Conservation (phyloP, 495 filamentous ascomycete species). For the Talaromyces liani region DNA sequence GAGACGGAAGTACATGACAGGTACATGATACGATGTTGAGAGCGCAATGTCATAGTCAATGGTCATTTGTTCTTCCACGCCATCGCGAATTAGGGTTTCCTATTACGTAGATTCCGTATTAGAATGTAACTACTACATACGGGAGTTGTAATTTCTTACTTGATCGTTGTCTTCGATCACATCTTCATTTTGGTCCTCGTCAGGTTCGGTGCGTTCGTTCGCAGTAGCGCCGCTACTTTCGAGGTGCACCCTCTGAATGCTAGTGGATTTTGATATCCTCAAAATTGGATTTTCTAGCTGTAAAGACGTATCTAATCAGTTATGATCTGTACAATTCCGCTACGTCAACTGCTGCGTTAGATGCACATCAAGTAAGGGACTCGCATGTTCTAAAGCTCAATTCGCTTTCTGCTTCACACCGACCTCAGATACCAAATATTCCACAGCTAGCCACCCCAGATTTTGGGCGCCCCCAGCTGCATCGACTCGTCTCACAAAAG, state of each 20-base stretch:
- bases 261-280: constrained; percentile 27
- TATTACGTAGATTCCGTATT: constrained; percentile 13
- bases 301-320: not conserved
- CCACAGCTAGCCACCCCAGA: constrained; percentile 34
- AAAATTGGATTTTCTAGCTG: constrained; percentile 25
- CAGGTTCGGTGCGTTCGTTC: not conserved
- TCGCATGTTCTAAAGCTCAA: constrained; percentile 22
- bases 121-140: not conserved
- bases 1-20: constrained; percentile 44
- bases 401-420: constrained; percentile 12
- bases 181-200: constrained; percentile 1
- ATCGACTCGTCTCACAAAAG: constrained; percentile 46
- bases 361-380: constrained; percentile 12
- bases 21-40: constrained; percentile 44
- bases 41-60: constrained; percentile 48
- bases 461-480: constrained; percentile 25
- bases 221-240: constrained; percentile 7
- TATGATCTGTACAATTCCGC: not conserved
- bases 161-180: constrained; percentile 8
- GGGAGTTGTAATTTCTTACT: not conserved
- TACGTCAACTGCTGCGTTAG: not conserved
- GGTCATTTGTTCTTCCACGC: constrained; percentile 22
- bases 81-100: constrained; percentile 33
- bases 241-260: not conserved
- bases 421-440: constrained; percentile 24